Base-by-base conservation (phyloP, 140 eudicot genomes). In the Senecio squalidus region DNA sequence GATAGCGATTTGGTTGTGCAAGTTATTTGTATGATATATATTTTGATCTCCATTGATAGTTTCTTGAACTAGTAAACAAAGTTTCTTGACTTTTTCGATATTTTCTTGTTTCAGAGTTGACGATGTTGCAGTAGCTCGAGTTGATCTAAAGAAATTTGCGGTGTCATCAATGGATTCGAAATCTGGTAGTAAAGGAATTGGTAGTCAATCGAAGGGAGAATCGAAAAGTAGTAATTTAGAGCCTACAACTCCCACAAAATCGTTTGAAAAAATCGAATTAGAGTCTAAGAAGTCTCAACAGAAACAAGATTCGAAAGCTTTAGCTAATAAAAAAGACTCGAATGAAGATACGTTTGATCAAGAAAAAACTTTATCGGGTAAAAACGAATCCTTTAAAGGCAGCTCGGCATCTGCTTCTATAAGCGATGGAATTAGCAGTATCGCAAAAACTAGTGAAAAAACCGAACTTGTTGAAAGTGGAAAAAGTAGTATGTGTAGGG, bases 401-500 rank as follows among this genome's bases (percentile, higher is more conserved):
- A 55, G 86, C 39, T 78, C 86, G 5, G 82, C 51, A 15, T 74
- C 87, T 8, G 69, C 82, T 17, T 67, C n/a, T 14, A 78, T 23
- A 5, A 51, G 73, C 21, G n/a, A n/a, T n/a, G n/a, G n/a, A n/a
- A n/a, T n/a, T n/a, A 63, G 71, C 30, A 74, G 82, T 45, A 51
- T 73, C 43, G 66, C 79, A 3, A 85, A 81, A 66, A 81, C 83
- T 18, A 83, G 83, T 18, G 88, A 78, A 21, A 76, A 74, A 4
- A 74, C 45, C 11, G 88, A 86, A 21, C 72, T 77, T 55, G 75
- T 75, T 23, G 88, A 86, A 58, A 83, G 95, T 43, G 88, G 83
- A 0, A 88, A 83, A 62, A 83, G 77, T 50, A 88, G 96, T 60
- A 44, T 81, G 82, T 73, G 85, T 43, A 69, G 94, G 41, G 84